Conservation (phyloP, 305 asterid species). For the Fraxinus nigra region DNA sequence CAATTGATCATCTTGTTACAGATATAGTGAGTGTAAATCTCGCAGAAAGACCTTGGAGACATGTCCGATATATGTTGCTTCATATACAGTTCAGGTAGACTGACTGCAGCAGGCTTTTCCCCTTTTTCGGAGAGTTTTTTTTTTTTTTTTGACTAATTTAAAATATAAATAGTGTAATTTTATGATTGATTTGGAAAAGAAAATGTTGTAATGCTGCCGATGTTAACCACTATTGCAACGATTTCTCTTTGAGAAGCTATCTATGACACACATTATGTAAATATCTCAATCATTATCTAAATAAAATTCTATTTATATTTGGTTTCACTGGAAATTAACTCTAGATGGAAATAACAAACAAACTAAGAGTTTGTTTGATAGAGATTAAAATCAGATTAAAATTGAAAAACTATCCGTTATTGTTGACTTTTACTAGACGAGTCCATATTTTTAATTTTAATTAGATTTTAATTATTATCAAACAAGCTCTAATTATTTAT, state of each 20-base stretch:
- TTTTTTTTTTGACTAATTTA: background rate
- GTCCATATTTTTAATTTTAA: too few relatives aligned
- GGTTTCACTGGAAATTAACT: background rate
- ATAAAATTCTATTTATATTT: slow-evolving; percentile 40
- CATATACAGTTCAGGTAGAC: background rate
- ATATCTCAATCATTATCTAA: slow-evolving; percentile 72
- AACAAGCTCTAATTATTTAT: too few relatives aligned
- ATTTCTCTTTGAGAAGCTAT: background rate
- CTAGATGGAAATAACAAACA: background rate
- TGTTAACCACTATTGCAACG: background rate
- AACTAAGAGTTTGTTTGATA: background rate
- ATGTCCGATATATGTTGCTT: slow-evolving; percentile 39
- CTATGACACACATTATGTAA: slow-evolving; percentile 40
- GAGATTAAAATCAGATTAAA: too few relatives aligned
- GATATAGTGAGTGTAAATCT: slow-evolving; percentile 63
- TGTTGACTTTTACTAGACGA: too few relatives aligned
- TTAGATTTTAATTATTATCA: too few relatives aligned
- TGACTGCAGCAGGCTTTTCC: background rate
- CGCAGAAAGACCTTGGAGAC: slow-evolving; percentile 90
- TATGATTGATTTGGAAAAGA: background rate
- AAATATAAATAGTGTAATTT: slow-evolving; percentile 7
- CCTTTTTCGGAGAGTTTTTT: background rate
- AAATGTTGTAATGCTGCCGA: background rate
- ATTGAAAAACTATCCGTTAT: too few relatives aligned
- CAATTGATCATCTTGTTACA: slow-evolving; percentile 75